phyloP scores from a whole-genome alignment of 2,329 filamentous ascomycete species.

The Phialocephala subalpina region DNA sequence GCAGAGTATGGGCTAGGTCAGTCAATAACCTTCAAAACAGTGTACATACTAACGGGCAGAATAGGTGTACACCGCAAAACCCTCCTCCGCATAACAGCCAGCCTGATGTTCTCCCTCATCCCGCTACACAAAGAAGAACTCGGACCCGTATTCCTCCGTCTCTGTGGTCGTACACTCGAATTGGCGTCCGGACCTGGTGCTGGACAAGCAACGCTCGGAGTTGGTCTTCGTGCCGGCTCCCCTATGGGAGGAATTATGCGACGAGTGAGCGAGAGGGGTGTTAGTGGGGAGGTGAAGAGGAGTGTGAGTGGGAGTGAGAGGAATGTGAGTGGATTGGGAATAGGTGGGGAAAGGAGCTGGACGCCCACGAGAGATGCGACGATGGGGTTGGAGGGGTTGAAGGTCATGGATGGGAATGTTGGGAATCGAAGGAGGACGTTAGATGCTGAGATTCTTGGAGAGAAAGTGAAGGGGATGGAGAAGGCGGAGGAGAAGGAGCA shows the following conservation, averaged over 20 bases:
- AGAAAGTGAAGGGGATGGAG: not conserved
- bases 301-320: not conserved
- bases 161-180: conserved; percentile 30
- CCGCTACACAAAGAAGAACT: conserved; percentile 43
- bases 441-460: not conserved
- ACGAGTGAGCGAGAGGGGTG: not conserved
- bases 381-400: not conserved
- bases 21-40: no score
- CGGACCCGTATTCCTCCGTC: conserved; percentile 32
- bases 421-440: not conserved
- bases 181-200: conserved; percentile 12
- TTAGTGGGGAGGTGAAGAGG: not conserved
- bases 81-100: conserved; percentile 43
- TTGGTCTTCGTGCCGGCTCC: not conserved
- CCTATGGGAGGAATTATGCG: not conserved
- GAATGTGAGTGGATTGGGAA: not conserved
- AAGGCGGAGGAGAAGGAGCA: not conserved
- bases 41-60: no score
- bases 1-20: conserved; percentile 17
- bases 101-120: conserved; percentile 43
- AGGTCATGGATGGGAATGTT: not conserved
- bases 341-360: not conserved
- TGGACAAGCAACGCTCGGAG: conserved; percentile 40
- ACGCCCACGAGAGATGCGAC: not conserved
- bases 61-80: conserved; percentile 43